A percentile compares a stretch with the other conserved stretches of the same genome.
Conservation (phyloP, 768 basidiomycete genomes). For the Mycena polygramma region DNA sequence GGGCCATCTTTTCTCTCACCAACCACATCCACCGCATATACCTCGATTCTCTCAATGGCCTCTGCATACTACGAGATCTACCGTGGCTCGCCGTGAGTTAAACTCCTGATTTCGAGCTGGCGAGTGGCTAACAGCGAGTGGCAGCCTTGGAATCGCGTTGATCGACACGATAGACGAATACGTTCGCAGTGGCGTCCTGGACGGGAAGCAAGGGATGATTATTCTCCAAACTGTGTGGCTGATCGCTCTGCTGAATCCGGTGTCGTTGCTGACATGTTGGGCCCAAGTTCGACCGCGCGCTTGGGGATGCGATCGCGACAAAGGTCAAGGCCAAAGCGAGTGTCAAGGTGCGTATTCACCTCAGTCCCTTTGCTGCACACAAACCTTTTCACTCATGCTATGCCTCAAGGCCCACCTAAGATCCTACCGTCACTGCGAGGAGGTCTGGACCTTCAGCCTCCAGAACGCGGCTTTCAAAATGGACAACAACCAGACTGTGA, state of each 20-base stretch:
- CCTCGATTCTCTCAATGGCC: neutral
- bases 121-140: neutral
- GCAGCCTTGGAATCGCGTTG: conserved; percentile 10
- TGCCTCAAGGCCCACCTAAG: neutral
- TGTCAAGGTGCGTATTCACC: neutral
- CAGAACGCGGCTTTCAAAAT: conserved; percentile 7
- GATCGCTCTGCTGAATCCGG: too few species aligned
- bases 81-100: conserved; percentile 4
- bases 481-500: neutral
- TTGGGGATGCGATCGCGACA: neutral
- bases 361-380: neutral
- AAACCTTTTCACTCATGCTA: too few species aligned
- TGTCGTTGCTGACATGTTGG: neutral
- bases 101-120: neutral
- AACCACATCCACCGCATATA: neutral
- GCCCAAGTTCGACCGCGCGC: conserved; percentile 5
- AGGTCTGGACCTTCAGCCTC: neutral
- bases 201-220: neutral
- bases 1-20: too few species aligned
- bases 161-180: conserved; percentile 10
- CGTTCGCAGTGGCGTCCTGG: neutral
- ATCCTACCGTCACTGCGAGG: neutral
- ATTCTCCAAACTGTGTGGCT: neutral
- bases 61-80: conserved; percentile 5
- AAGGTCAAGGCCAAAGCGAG: conserved; percentile 4